Evolutionary conservation across 2,329 filamentous ascomycete genomes (phyloP), one percentile per base, ranked within the genome.

Genomic region (Fusarium hainanense): DNA sequence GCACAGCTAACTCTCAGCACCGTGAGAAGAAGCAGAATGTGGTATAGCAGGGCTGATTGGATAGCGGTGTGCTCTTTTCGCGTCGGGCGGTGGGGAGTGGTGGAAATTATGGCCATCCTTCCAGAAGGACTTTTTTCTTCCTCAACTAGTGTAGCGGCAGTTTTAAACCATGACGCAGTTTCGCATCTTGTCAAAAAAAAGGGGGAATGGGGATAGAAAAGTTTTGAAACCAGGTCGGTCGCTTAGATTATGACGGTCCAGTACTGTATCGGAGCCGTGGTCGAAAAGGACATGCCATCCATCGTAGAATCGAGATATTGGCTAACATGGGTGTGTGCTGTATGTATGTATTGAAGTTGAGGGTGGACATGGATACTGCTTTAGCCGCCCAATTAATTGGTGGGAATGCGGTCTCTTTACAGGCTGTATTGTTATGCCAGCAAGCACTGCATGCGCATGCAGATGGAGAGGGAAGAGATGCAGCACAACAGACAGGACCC

Each of bases 1-100:
- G 34, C 34, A 37, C 34, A 37, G 34, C 18, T 37, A 37, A 12
- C 10, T 10, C 34, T 37, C 34, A 43, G 20, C 42, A 44, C 42
- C 23, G 42, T 44, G 20, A 44, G 25, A 41, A n/a, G 21, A 37
- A 34, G 20, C 52, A 54, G 42, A 43, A 47, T 46, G 44, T 66
- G 68, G 67, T 55, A 61, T 71, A n/a, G 62, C 71, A 73, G 63
- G 71, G 71, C 73, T 73, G 73, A 75, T 75, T 75, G 73, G 72
- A 62, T 63, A 63, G 69, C 65, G 63, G 70, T 69, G 65, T 68
- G 72, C 34, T 37, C 6, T 13, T 30, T 30, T 37, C 52, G 50
- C 66, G 65, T 68, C 55, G 73, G 73, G 58, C 69, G 67, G 73
- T 74, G 73, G 72, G 58, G 71, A 68, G 60, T 56, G 49, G 63